Conservation (phyloP, 129 eudicot species). For the Pseudognaphalium luteoalbum region DNA sequence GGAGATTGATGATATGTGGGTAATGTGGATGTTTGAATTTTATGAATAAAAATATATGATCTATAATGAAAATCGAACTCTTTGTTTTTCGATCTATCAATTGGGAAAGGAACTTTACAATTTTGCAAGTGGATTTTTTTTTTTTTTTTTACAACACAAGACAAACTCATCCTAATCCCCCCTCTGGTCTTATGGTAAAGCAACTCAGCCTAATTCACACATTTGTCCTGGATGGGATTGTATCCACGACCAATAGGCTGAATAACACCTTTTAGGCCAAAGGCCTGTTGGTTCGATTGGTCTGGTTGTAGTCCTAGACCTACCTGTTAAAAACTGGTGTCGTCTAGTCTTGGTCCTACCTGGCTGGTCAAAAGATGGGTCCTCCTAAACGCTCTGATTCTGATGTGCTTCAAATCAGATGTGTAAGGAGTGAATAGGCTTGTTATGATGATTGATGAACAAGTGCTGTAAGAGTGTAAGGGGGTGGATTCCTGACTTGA, state of each 20-base stretch:
- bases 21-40: conserved; percentile 1
- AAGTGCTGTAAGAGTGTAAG: background rate
- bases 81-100: conserved; percentile 1
- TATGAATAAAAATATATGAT: conserved; percentile 10
- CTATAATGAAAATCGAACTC: background rate
- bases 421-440: background rate
- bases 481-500: too few species aligned
- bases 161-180: background rate
- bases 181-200: background rate
- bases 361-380: background rate
- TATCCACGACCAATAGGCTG: too few species aligned
- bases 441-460: background rate
- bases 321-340: background rate
- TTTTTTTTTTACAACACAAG: background rate
- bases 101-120: background rate
- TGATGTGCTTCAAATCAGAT: background rate
- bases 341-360: background rate
- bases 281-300: background rate
- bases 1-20: background rate
- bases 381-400: background rate
- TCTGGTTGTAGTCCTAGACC: background rate
- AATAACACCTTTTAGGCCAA: background rate
- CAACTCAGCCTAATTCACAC: too few species aligned
- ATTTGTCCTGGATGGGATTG: too few species aligned
- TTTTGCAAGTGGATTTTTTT: conserved; percentile 3